Percentiles rank a stretch among this genome's conserved stretches.
Conservation (phyloP, 805 yeast species). For the Brettanomyces nanus region DNA sequence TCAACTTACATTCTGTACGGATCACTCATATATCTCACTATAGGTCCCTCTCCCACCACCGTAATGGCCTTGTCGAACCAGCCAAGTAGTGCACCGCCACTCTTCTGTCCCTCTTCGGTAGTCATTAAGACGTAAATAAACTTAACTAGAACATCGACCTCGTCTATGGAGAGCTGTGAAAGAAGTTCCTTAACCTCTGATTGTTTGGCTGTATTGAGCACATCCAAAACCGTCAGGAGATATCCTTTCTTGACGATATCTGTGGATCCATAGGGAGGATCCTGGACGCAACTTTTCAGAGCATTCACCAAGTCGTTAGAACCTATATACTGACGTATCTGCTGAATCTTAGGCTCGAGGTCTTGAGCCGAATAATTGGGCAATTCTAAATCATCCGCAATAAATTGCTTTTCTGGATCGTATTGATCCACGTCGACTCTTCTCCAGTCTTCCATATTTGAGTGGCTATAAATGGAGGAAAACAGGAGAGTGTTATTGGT, state of each 20-base stretch:
- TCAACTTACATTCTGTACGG: conserved; percentile 19
- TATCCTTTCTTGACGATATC: conserved; percentile 45
- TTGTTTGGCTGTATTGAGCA: conserved; percentile 58
- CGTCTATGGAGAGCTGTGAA: conserved; percentile 47
- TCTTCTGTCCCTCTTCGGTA: conserved; percentile 67
- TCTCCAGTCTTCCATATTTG: conserved; percentile 71
- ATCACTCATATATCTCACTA: conserved; percentile 80
- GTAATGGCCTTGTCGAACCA: conserved; percentile 93
- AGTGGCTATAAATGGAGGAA: too few species aligned
- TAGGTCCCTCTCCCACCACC: conserved; percentile 79
- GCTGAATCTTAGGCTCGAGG: conserved; percentile 44
- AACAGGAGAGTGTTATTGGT: too few species aligned
- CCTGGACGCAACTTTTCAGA: conserved; percentile 49
- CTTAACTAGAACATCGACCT: conserved; percentile 73
- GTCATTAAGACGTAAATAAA: conserved; percentile 83
- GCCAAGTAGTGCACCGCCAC: conserved; percentile 74
- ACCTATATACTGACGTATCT: conserved; percentile 54
- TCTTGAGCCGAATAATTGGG: conserved; percentile 45
- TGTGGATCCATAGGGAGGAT: conserved; percentile 80
- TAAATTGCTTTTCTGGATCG: conserved; percentile 63
- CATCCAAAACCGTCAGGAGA: conserved; percentile 54
- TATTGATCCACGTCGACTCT: conserved; percentile 88
- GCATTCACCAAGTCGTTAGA: conserved; percentile 70
- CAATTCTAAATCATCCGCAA: conserved; percentile 17
- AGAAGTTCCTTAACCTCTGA: conserved; percentile 61